A percentile compares a stretch with the other conserved stretches of the same genome.
These are phyloP conservation scores for Yarrowia keelungensis DNA, from an alignment of 805 yeast species.

Conservation along the genomic window DNA sequence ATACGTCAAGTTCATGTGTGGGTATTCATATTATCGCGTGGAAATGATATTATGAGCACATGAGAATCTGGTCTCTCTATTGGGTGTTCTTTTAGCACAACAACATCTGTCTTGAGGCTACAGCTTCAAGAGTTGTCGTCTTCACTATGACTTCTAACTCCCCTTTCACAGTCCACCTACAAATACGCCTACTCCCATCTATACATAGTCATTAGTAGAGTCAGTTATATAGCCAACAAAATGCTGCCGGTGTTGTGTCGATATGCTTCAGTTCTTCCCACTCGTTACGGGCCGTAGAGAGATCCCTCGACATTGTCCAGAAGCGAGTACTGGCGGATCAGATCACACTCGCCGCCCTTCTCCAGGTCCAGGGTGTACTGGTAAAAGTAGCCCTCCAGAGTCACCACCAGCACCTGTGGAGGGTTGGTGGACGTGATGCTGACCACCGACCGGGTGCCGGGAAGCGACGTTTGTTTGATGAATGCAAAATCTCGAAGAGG, in stretches of 20 bases:
- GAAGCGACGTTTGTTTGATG: constrained; percentile 62
- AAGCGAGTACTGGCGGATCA: constrained; percentile 73
- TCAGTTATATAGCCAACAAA: constrained; percentile 31
- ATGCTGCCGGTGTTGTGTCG: background rate
- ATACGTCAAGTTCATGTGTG: too few relatives aligned
- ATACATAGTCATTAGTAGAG: constrained; percentile 25
- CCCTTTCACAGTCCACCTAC: too few relatives aligned
- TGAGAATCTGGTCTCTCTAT: too few relatives aligned
- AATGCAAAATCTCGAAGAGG: constrained; percentile 90
- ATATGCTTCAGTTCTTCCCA: too few relatives aligned
- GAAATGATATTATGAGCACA: too few relatives aligned
- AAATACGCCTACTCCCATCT: background rate
- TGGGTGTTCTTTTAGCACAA: too few relatives aligned
- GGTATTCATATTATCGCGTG: too few relatives aligned
- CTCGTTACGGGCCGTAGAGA: constrained; percentile 15
- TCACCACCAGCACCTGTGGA: constrained; percentile 66
- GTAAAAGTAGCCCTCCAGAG: constrained; percentile 80
- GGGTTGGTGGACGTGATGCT: constrained; percentile 49
- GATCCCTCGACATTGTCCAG: constrained; percentile 43
- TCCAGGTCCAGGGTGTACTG: constrained; percentile 84
- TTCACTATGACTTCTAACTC: too few relatives aligned
- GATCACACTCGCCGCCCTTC: constrained; percentile 90
- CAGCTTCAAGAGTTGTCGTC: too few relatives aligned
- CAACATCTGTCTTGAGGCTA: too few relatives aligned
- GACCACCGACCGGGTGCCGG: constrained; percentile 51